Evolutionary conservation across 805 yeast genomes (phyloP).

Genomic region (Suhomyces sp.): DNA sequence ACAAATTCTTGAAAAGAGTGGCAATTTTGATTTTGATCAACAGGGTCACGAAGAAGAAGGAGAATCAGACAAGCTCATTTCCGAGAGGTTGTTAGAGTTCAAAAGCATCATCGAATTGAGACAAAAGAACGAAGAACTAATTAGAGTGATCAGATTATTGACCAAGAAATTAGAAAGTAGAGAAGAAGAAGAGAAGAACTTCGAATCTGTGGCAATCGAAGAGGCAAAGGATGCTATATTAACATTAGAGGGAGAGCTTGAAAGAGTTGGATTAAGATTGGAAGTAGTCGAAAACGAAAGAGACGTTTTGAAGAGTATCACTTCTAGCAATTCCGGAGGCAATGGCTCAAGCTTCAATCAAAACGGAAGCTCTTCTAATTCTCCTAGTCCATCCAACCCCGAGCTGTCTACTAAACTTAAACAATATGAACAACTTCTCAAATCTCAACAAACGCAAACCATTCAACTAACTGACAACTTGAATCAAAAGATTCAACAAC

Average conservation of each 20-base stretch:
- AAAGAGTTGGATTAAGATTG: slow-evolving; percentile 49
- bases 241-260: slow-evolving; percentile 59
- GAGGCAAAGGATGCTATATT: slow-evolving; percentile 72
- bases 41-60: slow-evolving; percentile 34
- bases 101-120: slow-evolving; percentile 66
- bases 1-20: slow-evolving; percentile 46
- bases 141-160: slow-evolving; percentile 65
- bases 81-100: slow-evolving; percentile 73
- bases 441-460: slow-evolving; percentile 37
- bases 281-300: slow-evolving; percentile 62
- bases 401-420: slow-evolving; percentile 34
- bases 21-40: slow-evolving; percentile 23
- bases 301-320: slow-evolving; percentile 53
- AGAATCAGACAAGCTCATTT: slow-evolving; percentile 71
- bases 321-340: slow-evolving; percentile 9
- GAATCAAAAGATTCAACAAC: slow-evolving; percentile 32
- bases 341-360: background rate
- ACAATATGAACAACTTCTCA: slow-evolving; percentile 39
- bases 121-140: slow-evolving; percentile 68
- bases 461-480: slow-evolving; percentile 47
- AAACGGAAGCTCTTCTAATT: slow-evolving; percentile 6
- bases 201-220: slow-evolving; percentile 50
- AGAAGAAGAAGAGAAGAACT: slow-evolving; percentile 45
- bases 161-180: slow-evolving; percentile 69
- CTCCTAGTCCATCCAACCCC: slow-evolving; percentile 22